A percentile compares a stretch with the other conserved stretches of the same genome.
Evolutionary conservation across 192 early-diverging fungal species (phyloP).

Genomic region (Backusella luteola): DNA sequence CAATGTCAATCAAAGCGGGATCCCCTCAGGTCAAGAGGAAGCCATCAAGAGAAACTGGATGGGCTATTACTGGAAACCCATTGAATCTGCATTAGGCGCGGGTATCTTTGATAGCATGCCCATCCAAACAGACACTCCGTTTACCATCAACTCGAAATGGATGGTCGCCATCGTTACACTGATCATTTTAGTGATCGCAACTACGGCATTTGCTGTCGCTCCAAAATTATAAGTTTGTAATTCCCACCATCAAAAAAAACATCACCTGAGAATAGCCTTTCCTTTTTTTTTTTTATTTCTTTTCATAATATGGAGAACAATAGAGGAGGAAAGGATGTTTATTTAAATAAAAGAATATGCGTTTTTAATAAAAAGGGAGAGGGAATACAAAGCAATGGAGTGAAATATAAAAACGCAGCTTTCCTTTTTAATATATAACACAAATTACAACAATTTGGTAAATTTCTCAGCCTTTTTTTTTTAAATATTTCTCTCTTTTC

Average conservation of each 20-base stretch:
- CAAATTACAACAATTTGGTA: not conserved
- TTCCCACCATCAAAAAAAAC: not conserved
- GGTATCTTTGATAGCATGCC: not conserved
- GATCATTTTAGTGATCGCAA: not conserved
- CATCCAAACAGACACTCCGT: not conserved
- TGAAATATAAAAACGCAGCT: too few species aligned
- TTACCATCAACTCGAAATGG: not conserved
- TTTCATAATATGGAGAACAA: too few species aligned
- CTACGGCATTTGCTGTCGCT: not conserved
- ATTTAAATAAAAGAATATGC: not conserved
- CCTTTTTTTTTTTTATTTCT: not conserved
- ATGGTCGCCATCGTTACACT: not conserved
- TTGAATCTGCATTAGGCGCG: slow-evolving; percentile 48
- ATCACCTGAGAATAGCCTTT: not conserved
- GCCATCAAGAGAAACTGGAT: slow-evolving; percentile 85
- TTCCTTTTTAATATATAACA: not conserved
- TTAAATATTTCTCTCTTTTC: not conserved
- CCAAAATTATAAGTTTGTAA: not conserved
- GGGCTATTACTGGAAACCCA: slow-evolving; percentile 91
- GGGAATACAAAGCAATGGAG: too few species aligned
- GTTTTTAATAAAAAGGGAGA: too few species aligned
- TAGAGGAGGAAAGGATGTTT: not conserved
- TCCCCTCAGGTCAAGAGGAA: slow-evolving; percentile 88
- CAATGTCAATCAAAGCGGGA: slow-evolving; percentile 74
- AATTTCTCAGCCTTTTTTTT: not conserved